Percentiles rank a stretch among this genome's conserved stretches.
These are phyloP conservation scores for Aleurites moluccanus DNA, from an alignment of 441 rosid genomes.

Conservation along the genomic window DNA sequence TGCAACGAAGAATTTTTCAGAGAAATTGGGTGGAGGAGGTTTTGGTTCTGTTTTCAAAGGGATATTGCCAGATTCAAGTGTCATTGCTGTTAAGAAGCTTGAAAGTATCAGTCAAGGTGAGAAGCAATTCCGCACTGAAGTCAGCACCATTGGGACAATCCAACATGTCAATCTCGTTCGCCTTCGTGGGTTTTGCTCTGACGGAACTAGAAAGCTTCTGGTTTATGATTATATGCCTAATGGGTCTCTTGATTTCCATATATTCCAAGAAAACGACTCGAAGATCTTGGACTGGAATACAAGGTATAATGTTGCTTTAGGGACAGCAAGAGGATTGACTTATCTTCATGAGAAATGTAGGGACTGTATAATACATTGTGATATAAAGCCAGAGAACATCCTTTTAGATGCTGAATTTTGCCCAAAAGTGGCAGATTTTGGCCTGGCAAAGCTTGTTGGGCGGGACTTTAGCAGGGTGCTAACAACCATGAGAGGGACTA, in stretches of 20 bases:
- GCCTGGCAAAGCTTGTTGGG: conserved; percentile 73
- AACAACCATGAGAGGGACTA: conserved; percentile 78
- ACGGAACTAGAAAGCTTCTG: conserved; percentile 47
- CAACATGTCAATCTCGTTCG: conserved; percentile 76
- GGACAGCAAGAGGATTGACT: conserved; percentile 65
- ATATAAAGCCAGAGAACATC: conserved; percentile 81
- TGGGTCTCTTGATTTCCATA: conserved; percentile 57
- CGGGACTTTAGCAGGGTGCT: conserved; percentile 76
- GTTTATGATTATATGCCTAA: conserved; percentile 78
- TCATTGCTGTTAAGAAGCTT: conserved; percentile 68
- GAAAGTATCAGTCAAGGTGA: conserved; percentile 64
- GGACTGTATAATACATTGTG: conserved; percentile 82
- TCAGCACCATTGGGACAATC: conserved; percentile 66
- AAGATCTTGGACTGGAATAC: conserved; percentile 48
- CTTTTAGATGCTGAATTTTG: conserved; percentile 54
- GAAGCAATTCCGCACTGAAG: conserved; percentile 76
- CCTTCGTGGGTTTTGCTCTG: conserved; percentile 71
- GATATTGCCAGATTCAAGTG: conserved; percentile 47
- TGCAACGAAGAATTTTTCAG: conserved; percentile 61
- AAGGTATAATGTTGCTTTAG: conserved; percentile 58
- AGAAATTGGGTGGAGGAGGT: conserved; percentile 71
- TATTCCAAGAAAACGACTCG: conserved; percentile 35
- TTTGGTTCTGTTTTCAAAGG: conserved; percentile 84
- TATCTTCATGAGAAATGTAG: conserved; percentile 77
- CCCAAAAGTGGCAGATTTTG: conserved; percentile 80